phyloP scores from a whole-genome alignment of 2,329 filamentous ascomycete genomes.

The Xylogone sp. region DNA sequence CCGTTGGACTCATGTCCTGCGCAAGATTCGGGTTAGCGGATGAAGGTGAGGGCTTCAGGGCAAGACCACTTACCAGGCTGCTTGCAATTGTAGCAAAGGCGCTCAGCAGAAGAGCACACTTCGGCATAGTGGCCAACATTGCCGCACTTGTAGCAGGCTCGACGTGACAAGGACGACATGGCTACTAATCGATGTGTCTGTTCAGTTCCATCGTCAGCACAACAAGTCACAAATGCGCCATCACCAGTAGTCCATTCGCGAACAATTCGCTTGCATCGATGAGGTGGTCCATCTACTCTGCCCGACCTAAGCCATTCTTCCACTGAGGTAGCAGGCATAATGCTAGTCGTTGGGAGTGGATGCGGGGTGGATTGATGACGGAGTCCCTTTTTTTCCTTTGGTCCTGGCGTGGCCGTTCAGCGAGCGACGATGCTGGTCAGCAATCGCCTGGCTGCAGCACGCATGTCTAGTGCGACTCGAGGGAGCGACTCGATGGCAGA shows the following conservation, averaged over 20 bases:
- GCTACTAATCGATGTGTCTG: constrained; percentile 29
- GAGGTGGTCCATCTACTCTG: constrained; percentile 24
- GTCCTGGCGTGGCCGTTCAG: background rate
- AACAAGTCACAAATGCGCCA: constrained; percentile 29
- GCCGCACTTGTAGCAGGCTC: constrained; percentile 71
- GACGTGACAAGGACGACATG: constrained; percentile 79
- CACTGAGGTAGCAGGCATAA: constrained; percentile 27
- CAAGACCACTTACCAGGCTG: constrained; percentile 65
- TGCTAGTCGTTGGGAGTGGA: constrained; percentile 10
- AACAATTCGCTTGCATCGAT: constrained; percentile 29
- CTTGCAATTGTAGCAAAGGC: constrained; percentile 99
- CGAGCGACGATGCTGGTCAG: constrained; percentile 17
- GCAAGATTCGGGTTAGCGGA: background rate
- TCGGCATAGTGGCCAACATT: constrained; percentile 80
- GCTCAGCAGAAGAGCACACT: constrained; percentile 96
- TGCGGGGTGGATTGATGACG: no score
- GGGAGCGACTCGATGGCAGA: no score
- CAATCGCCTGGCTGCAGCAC: constrained; percentile 27
- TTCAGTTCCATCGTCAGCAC: constrained; percentile 32
- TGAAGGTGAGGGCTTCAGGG: constrained; percentile 15
- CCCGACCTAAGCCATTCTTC: constrained; percentile 28
- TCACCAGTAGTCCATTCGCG: constrained; percentile 26
- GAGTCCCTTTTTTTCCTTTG: background rate
- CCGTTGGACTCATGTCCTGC: constrained; percentile 93
- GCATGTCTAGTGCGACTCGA: constrained; percentile 26